These are phyloP conservation scores for Tremella mesenterica DNA, from an alignment of 768 basidiomycete genomes.

Conservation along the genomic window DNA sequence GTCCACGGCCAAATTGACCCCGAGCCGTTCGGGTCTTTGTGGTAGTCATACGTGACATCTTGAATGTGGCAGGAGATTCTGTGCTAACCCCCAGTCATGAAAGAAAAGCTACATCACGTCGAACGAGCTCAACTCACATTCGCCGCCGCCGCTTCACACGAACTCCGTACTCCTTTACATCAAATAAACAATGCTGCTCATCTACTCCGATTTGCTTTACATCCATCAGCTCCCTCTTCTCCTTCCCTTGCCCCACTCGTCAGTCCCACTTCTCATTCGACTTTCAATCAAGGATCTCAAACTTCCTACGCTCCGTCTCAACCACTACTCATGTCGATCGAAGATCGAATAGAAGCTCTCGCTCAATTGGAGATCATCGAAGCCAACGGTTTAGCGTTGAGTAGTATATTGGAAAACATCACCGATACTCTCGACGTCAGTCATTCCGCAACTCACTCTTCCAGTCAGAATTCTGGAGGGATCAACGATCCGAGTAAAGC, in stretches of 20 bases:
- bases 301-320: neutral
- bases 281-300: neutral
- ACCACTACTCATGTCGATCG: neutral
- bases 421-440: slow-evolving; percentile 42
- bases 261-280: too few species aligned
- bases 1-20: too few species aligned
- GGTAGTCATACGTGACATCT: neutral
- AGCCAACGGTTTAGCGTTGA: slow-evolving; percentile 26
- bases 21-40: too few species aligned
- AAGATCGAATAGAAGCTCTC: slow-evolving; percentile 22
- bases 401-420: slow-evolving; percentile 35
- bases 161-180: slow-evolving; percentile 41
- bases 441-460: neutral
- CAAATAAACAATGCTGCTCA: slow-evolving; percentile 36
- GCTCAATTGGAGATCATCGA: slow-evolving; percentile 36
- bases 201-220: slow-evolving; percentile 19
- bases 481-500: neutral
- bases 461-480: too few species aligned
- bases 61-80: neutral
- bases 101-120: slow-evolving; percentile 28
- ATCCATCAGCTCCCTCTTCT: slow-evolving; percentile 4
- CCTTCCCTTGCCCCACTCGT: neutral
- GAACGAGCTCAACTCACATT: slow-evolving; percentile 35
- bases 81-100: slow-evolving; percentile 24
- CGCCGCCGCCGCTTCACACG: slow-evolving; percentile 39